These are phyloP conservation scores for Mortierella sp. DNA, from an alignment of 371 early-diverging fungal species.

Conservation along the genomic window DNA sequence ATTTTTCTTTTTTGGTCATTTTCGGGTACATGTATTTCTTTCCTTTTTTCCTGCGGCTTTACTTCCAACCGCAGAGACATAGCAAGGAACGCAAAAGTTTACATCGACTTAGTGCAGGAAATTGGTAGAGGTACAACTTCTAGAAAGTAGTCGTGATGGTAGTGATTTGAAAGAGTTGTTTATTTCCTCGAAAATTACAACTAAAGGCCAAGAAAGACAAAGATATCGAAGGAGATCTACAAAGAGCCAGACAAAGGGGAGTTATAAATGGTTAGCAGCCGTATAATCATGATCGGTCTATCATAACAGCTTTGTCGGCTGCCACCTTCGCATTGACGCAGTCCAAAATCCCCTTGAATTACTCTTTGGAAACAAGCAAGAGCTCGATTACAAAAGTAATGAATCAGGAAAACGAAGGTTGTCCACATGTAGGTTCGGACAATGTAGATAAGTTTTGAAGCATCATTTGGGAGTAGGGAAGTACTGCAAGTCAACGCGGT, in stretches of 20 bases:
- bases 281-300: too few species aligned
- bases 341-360: neutral
- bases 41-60: too few species aligned
- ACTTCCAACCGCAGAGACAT: too few species aligned
- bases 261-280: neutral
- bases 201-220: slow-evolving; percentile 36
- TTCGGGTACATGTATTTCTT: too few species aligned
- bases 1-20: neutral
- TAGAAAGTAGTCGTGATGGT: too few species aligned
- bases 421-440: slow-evolving; percentile 54
- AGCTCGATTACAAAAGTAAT: neutral
- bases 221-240: slow-evolving; percentile 35
- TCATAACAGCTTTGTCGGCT: too few species aligned
- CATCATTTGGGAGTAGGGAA: slow-evolving; percentile 35
- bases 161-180: slow-evolving; percentile 21
- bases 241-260: neutral
- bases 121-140: too few species aligned
- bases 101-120: too few species aligned
- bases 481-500: neutral
- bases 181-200: slow-evolving; percentile 38
- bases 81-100: too few species aligned
- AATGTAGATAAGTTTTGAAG: slow-evolving; percentile 62
- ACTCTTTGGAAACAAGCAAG: neutral
- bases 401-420: slow-evolving; percentile 41
- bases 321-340: too few species aligned